Conservation (phyloP, 2,329 filamentous ascomycete species). For the Chaetothyriales sp. region DNA sequence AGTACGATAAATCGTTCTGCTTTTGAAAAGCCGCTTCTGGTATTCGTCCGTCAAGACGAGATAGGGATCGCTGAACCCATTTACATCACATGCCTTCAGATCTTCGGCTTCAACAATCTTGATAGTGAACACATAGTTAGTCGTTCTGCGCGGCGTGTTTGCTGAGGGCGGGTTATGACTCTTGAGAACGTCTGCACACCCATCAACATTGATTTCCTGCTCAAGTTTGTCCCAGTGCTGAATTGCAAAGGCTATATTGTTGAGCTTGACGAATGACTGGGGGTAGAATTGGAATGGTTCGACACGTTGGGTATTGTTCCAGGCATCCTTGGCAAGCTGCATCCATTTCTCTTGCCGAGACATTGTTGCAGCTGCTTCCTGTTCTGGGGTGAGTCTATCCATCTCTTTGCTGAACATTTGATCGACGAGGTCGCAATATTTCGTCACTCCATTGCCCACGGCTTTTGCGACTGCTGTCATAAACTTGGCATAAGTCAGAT, state of each 20-base stretch:
- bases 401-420: slow-evolving; percentile 77
- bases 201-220: slow-evolving; percentile 77
- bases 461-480: slow-evolving; percentile 86
- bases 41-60: slow-evolving; percentile 95
- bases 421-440: slow-evolving; percentile 85
- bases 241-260: slow-evolving; percentile 92
- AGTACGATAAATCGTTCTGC: slow-evolving; percentile 74
- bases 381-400: slow-evolving; percentile 78
- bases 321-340: slow-evolving; percentile 83
- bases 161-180: slow-evolving; percentile 56
- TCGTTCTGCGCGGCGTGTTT: slow-evolving; percentile 52
- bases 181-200: slow-evolving; percentile 67
- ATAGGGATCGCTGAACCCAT: slow-evolving; percentile 87
- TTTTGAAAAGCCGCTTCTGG: slow-evolving; percentile 90
- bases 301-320: slow-evolving; percentile 78
- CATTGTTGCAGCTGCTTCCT: slow-evolving; percentile 61
- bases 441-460: slow-evolving; percentile 65
- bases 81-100: slow-evolving; percentile 92
- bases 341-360: slow-evolving; percentile 86
- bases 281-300: slow-evolving; percentile 81
- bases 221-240: slow-evolving; percentile 83
- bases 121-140: slow-evolving; percentile 94
- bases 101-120: slow-evolving; percentile 98
- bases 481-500: slow-evolving; percentile 85
- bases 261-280: slow-evolving; percentile 90